Evolutionary conservation across 345 rosid species (phyloP).

Genomic region (Trapa incisa): DNA sequence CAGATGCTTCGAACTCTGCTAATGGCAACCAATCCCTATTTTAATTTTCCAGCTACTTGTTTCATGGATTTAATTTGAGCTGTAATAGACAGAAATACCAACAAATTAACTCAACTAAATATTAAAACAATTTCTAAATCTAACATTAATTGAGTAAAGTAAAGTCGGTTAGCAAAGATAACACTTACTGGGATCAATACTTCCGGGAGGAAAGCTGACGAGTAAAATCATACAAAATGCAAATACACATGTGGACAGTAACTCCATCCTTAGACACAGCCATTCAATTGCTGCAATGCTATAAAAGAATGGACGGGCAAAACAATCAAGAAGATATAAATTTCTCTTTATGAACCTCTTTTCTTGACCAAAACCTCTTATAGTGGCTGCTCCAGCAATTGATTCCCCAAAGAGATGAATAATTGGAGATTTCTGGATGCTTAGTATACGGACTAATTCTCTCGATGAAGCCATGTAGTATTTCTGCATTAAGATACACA

Average conservation of each 20-base stretch:
- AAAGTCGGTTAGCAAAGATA: conserved; percentile 1
- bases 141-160: background rate
- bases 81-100: background rate
- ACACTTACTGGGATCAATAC: conserved; percentile 91
- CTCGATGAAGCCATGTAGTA: conserved; percentile 99
- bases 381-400: conserved; percentile 97
- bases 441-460: conserved; percentile 95
- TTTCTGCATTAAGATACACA: conserved; percentile 41
- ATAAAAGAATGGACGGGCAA: conserved; percentile 94
- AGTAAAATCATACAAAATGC: conserved; percentile 98
- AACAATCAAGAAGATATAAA: conserved; percentile 96
- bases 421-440: conserved; percentile 97
- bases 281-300: conserved; percentile 97
- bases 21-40: no score
- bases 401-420: conserved; percentile 97
- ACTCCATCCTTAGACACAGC: conserved; percentile 98
- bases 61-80: no score
- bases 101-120: background rate
- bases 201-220: conserved; percentile 92
- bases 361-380: conserved; percentile 98
- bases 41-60: no score
- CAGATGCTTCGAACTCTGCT: no score
- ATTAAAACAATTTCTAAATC: background rate
- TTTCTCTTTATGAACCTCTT: conserved; percentile 96
- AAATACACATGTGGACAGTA: conserved; percentile 87